These are phyloP conservation scores for Peltaster fructicola DNA, from an alignment of 2,329 filamentous ascomycete species.

Conservation along the genomic window DNA sequence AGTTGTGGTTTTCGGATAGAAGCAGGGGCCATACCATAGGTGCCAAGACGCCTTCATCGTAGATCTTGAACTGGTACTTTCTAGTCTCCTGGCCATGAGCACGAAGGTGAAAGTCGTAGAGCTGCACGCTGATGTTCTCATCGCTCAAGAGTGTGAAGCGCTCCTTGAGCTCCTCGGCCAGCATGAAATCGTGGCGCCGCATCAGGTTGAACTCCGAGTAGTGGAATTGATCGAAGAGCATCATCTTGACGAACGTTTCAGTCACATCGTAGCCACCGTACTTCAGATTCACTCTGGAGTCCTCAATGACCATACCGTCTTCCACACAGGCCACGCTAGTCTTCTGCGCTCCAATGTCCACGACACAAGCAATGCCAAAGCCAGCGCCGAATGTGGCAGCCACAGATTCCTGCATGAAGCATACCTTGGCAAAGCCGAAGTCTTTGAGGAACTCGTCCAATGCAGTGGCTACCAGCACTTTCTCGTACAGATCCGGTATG, in stretches of 20 bases:
- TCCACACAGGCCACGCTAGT: conserved; percentile 95
- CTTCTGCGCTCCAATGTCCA: conserved; percentile 93
- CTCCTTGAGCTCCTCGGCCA: conserved; percentile 90
- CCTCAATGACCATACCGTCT: conserved; percentile 85
- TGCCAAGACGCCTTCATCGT: conserved; percentile 88
- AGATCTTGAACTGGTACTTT: conserved; percentile 92
- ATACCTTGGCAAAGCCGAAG: conserved; percentile 76
- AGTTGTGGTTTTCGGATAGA: background rate
- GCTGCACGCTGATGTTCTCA: conserved; percentile 71
- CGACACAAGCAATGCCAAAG: conserved; percentile 83
- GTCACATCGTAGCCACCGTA: conserved; percentile 87
- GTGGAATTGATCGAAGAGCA: conserved; percentile 89
- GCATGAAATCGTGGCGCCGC: conserved; percentile 75
- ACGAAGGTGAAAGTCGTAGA: conserved; percentile 78
- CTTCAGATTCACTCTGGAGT: conserved; percentile 88
- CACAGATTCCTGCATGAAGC: conserved; percentile 90
- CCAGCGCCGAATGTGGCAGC: conserved; percentile 90
- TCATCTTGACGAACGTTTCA: conserved; percentile 91
- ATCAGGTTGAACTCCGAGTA: conserved; percentile 88
- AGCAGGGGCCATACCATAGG: conserved; percentile 43
- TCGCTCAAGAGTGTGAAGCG: conserved; percentile 87
- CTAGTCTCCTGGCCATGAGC: conserved; percentile 74
- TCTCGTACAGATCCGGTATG: conserved; percentile 93
- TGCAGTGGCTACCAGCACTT: conserved; percentile 70
- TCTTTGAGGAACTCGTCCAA: conserved; percentile 74